Base-by-base conservation (phyloP, 2,329 filamentous ascomycete species). In the Beauveria varroae region DNA sequence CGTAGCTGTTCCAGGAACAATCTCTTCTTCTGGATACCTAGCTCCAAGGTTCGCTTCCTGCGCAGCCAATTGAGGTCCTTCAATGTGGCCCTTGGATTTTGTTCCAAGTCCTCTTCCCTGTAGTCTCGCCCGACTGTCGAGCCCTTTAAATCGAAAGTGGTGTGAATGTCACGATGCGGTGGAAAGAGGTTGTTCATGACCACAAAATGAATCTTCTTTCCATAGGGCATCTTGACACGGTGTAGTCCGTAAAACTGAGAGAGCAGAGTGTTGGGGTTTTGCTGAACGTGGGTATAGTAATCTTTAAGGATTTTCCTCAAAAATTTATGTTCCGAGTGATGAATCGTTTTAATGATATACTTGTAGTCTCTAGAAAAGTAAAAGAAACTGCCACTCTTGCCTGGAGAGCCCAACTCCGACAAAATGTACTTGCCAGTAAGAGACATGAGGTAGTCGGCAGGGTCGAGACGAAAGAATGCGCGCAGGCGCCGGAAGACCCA, bases 151-250 rank as follows among this genome's bases (percentile, higher is more conserved):
- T 99, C 95, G 70, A 96, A 99, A 3, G 93, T 99, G 70, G 91
- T 87, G 76, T 99, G 95, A 63, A 99, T 98, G 73, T 99, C 95
- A 67, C 93, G 86, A 76, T 99, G 95, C 7, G 95, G 93, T 14
- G 95, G 95, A 71, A 99, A 99, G 18, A 99, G 83, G 74, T 99
- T 99, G 80, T 99, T 99, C 95, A 99, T 99, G 72, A 99, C 93
- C 63, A 99, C 95, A 68, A 99, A 99, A 75, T 99, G 95, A 60
- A 98, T 97, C 78, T 99, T 99, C 71, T 93, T 89, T 64, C 95
- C 95, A 72, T 96, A 98, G 0, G 93, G 92, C 80, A 97, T 96
- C 82, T 99, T 99, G 69, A 99, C 95, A 63, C 95, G 87, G 75
- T 99, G 95, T 20, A 99, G 81, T 54, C 95, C 95, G 71, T 98